phyloP scores from a whole-genome alignment of 768 basidiomycete species.

The Phylloporus arenicola region DNA sequence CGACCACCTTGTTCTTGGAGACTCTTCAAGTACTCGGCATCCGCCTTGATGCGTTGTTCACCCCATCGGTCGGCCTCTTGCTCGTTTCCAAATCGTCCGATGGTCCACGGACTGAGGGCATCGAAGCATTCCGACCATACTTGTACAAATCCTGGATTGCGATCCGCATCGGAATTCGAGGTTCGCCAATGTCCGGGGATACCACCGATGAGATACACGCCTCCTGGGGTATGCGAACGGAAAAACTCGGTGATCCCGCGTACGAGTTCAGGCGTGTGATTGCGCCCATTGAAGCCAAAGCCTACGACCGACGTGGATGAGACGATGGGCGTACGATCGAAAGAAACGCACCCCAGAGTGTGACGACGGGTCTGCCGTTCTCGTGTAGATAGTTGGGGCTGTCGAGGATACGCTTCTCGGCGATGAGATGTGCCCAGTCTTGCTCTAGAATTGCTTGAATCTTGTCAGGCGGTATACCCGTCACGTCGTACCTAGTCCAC shows the following conservation, averaged over 20 bases:
- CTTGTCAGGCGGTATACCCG: conserved; percentile 66
- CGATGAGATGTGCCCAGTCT: conserved; percentile 72
- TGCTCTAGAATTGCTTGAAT: conserved; percentile 61
- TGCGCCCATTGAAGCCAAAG: conserved; percentile 58
- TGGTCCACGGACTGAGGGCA: conserved; percentile 78
- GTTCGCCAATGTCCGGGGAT: conserved; percentile 73
- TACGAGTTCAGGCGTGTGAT: conserved; percentile 59
- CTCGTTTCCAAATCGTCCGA: conserved; percentile 62
- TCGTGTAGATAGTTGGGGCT: conserved; percentile 72
- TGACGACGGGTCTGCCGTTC: conserved; percentile 63
- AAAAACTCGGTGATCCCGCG: conserved; percentile 52
- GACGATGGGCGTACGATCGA: neutral
- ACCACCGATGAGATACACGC: conserved; percentile 70
- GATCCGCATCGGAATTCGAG: conserved; percentile 62
- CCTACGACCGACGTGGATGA: conserved; percentile 34
- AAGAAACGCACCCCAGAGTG: conserved; percentile 54
- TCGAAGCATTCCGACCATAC: conserved; percentile 78
- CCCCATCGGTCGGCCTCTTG: conserved; percentile 61
- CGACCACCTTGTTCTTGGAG: conserved; percentile 41
- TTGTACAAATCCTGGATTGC: conserved; percentile 56
- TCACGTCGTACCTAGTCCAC: conserved; percentile 69
- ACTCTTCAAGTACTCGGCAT: conserved; percentile 53
- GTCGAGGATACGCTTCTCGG: conserved; percentile 54
- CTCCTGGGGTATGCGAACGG: conserved; percentile 59
- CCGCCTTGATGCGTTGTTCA: conserved; percentile 55